Conservation (phyloP, 2,329 filamentous ascomycete genomes). For the Colletotrichum abscissum region DNA sequence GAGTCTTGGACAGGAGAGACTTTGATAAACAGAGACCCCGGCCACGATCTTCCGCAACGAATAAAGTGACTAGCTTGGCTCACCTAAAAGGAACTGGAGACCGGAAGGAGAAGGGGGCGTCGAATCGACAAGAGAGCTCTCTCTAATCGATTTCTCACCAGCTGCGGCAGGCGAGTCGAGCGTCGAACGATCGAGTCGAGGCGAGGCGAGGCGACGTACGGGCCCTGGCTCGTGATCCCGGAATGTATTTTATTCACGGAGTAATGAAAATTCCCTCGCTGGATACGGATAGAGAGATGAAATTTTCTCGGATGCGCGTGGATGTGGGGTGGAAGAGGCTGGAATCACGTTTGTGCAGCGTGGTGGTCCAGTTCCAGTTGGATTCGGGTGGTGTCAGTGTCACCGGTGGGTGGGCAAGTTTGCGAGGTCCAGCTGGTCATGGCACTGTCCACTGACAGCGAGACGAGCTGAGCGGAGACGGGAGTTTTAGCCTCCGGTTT, state of each 20-base stretch:
- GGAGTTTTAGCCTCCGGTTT: slow-evolving; percentile 34
- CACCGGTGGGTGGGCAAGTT: slow-evolving; percentile 25
- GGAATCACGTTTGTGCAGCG: slow-evolving; percentile 29
- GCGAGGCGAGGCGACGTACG: slow-evolving; percentile 17
- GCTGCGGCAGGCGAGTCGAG: slow-evolving; percentile 9
- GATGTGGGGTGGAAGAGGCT: slow-evolving; percentile 35
- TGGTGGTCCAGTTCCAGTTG: slow-evolving; percentile 7
- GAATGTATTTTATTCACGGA: slow-evolving; percentile 28
- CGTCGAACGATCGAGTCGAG: neutral
- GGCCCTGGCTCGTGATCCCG: slow-evolving; percentile 31
- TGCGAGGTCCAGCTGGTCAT: slow-evolving; percentile 12
- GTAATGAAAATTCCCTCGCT: slow-evolving; percentile 23
- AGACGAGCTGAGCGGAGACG: slow-evolving; percentile 32
- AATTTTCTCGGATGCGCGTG: slow-evolving; percentile 23
- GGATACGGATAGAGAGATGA: slow-evolving; percentile 13
- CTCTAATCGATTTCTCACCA: neutral
- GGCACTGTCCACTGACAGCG: slow-evolving; percentile 6
- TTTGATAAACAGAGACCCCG: slow-evolving; percentile 12
- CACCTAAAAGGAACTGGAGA: slow-evolving; percentile 28
- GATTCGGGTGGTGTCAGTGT: slow-evolving; percentile 23
- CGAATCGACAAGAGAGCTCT: slow-evolving; percentile 20
- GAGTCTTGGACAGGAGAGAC: slow-evolving; percentile 15
- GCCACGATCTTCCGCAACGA: slow-evolving; percentile 33
- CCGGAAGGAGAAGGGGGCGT: neutral
- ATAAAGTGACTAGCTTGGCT: slow-evolving; percentile 34